phyloP scores from a whole-genome alignment of 1,284 basidiomycete genomes.

The Cutaneotrichosporon daszewskae region DNA sequence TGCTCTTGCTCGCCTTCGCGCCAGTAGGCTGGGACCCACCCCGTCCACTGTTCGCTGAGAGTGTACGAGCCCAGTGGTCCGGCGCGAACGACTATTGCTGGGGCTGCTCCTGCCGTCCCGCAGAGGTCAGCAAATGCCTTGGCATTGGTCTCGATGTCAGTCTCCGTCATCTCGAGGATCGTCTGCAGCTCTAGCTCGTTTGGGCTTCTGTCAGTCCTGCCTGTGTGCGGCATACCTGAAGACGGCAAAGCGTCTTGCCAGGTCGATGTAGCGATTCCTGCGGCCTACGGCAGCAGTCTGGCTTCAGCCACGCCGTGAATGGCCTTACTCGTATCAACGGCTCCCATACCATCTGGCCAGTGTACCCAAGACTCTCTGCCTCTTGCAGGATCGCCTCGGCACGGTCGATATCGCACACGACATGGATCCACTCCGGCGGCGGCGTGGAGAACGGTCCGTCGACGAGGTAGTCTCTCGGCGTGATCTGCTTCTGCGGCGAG shows the following conservation, averaged over 20 bases:
- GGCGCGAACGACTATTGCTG: slow-evolving; percentile 62
- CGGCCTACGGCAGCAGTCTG: neutral
- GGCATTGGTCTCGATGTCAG: slow-evolving; percentile 11
- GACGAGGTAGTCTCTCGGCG: slow-evolving; percentile 62
- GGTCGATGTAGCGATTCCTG: slow-evolving; percentile 3
- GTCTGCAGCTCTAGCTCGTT: slow-evolving; percentile 51
- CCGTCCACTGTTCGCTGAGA: slow-evolving; percentile 28
- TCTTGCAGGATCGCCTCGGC: slow-evolving; percentile 64
- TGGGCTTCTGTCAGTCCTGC: slow-evolving; percentile 30
- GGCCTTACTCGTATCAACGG: slow-evolving; percentile 54
- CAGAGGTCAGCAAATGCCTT: slow-evolving; percentile 7
- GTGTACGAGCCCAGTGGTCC: slow-evolving; percentile 72
- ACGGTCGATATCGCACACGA: slow-evolving; percentile 74
- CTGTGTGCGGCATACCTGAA: slow-evolving; percentile 25
- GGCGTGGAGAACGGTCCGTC: slow-evolving; percentile 54
- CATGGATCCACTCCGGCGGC: slow-evolving; percentile 59
- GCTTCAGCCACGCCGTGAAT: neutral
- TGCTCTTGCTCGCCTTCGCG: slow-evolving; percentile 40
- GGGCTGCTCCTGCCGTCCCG: slow-evolving; percentile 47
- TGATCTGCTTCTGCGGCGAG: slow-evolving; percentile 65
- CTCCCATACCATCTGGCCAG: slow-evolving; percentile 68
- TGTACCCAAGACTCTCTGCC: slow-evolving; percentile 58
- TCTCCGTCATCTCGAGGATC: slow-evolving; percentile 44
- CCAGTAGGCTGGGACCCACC: slow-evolving; percentile 79
- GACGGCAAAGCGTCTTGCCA: slow-evolving; percentile 27